These are phyloP conservation scores for Termitomyces sp. DNA, from an alignment of 768 basidiomycete genomes.

Conservation along the genomic window DNA sequence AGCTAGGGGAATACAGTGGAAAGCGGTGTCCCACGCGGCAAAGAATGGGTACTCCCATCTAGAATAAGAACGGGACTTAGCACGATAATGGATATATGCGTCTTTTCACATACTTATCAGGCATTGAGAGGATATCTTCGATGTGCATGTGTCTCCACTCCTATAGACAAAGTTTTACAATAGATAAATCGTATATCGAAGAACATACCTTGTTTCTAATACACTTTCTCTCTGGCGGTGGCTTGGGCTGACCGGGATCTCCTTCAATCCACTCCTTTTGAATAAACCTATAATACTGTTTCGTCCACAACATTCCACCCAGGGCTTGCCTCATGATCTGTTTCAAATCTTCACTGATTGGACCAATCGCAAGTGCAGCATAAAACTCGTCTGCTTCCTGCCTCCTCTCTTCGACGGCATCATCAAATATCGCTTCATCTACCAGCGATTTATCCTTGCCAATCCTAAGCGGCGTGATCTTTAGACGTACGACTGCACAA, in stretches of 20 bases:
- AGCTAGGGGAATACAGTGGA: constrained; percentile 97
- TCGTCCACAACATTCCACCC: constrained; percentile 97
- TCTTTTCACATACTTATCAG: constrained; percentile 76
- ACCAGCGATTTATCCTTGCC: constrained; percentile 76
- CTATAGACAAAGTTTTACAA: constrained; percentile 26
- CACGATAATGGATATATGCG: not conserved
- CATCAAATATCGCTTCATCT: constrained; percentile 89
- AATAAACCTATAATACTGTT: constrained; percentile 95
- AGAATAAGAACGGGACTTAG: constrained; percentile 4
- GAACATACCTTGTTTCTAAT: constrained; percentile 72
- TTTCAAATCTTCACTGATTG: constrained; percentile 86
- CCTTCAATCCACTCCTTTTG: constrained; percentile 97
- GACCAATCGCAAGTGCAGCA: constrained; percentile 67
- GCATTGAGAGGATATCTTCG: constrained; percentile 97
- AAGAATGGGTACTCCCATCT: constrained; percentile 99
- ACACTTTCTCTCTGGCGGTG: constrained; percentile 82
- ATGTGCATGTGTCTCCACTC: constrained; percentile 97
- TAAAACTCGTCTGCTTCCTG: constrained; percentile 98
- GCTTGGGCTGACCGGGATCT: constrained; percentile 91
- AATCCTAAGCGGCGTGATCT: constrained; percentile 74
- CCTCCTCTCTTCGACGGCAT: constrained; percentile 81
- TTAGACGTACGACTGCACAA: constrained; percentile 90
- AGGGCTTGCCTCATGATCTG: constrained; percentile 97
- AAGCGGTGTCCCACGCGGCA: constrained; percentile 98
- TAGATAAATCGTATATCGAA: not conserved